phyloP scores from a whole-genome alignment of 2,329 filamentous ascomycete species.

The Colletotrichum tamarilloi region DNA sequence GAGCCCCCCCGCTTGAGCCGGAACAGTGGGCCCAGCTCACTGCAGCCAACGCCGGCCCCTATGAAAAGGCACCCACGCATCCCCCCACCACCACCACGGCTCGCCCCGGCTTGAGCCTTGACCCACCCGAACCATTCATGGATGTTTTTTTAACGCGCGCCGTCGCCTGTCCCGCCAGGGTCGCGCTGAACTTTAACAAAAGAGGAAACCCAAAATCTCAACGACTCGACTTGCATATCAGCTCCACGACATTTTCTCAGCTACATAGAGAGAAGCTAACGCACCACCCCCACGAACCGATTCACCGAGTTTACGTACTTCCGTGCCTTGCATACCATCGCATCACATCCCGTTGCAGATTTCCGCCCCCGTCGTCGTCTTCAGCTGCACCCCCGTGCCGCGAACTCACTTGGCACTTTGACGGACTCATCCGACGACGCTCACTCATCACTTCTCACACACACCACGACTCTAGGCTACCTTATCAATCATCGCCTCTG shows the following conservation, averaged over 20 bases:
- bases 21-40: neutral
- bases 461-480: neutral
- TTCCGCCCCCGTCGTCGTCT: neutral
- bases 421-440: neutral
- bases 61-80: neutral
- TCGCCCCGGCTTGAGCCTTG: conserved; percentile 31
- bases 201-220: neutral
- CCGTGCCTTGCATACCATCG: neutral
- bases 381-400: neutral
- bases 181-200: neutral
- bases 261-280: neutral
- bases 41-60: neutral
- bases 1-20: neutral
- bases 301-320: neutral
- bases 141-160: neutral
- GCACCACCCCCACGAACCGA: neutral
- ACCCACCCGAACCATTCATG: conserved; percentile 1
- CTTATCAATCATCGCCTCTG: neutral
- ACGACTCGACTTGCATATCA: neutral
- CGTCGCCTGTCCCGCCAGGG: neutral
- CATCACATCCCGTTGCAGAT: neutral
- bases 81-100: neutral
- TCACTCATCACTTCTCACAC: neutral
- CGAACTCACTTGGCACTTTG: neutral
- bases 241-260: neutral